phyloP scores from a whole-genome alignment of 176 grass and related monocot genomes.

The Musa beccarii region DNA sequence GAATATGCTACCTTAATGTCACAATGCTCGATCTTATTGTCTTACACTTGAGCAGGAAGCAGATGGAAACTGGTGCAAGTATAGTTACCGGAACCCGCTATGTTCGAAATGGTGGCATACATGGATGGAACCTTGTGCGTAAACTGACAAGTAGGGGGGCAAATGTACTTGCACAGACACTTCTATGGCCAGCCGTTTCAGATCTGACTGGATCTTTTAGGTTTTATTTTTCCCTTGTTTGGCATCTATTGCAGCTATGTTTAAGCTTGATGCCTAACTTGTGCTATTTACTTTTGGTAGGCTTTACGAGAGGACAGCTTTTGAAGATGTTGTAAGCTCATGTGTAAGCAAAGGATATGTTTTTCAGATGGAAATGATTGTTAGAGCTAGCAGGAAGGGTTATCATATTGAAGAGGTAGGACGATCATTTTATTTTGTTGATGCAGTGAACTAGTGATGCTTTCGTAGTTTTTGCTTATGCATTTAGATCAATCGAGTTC shows the following conservation, averaged over 20 bases:
- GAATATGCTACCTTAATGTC: background rate
- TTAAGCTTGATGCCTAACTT: background rate
- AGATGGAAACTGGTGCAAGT: slow-evolving; percentile 72
- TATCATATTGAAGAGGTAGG: slow-evolving; percentile 76
- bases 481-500: slow-evolving; percentile 12
- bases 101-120: slow-evolving; percentile 79
- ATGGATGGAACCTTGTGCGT: slow-evolving; percentile 96
- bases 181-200: slow-evolving; percentile 78
- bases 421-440: background rate
- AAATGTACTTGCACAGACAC: slow-evolving; percentile 97
- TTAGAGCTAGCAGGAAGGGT: slow-evolving; percentile 86
- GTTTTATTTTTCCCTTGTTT: slow-evolving; percentile 15
- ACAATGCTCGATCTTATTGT: background rate
- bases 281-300: slow-evolving; percentile 26
- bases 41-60: slow-evolving; percentile 39
- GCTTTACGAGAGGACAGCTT: slow-evolving; percentile 68
- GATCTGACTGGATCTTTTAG: slow-evolving; percentile 94
- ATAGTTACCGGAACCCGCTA: slow-evolving; percentile 90
- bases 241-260: background rate
- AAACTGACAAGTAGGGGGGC: slow-evolving; percentile 95
- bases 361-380: slow-evolving; percentile 99
- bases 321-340: slow-evolving; percentile 89
- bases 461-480: background rate
- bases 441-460: background rate
- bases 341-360: slow-evolving; percentile 98